A percentile compares a stretch with the other conserved stretches of the same genome.
These are phyloP conservation scores for Klebsormidium nitens DNA, from an alignment of 139 green algal species.

Conservation along the genomic window DNA sequence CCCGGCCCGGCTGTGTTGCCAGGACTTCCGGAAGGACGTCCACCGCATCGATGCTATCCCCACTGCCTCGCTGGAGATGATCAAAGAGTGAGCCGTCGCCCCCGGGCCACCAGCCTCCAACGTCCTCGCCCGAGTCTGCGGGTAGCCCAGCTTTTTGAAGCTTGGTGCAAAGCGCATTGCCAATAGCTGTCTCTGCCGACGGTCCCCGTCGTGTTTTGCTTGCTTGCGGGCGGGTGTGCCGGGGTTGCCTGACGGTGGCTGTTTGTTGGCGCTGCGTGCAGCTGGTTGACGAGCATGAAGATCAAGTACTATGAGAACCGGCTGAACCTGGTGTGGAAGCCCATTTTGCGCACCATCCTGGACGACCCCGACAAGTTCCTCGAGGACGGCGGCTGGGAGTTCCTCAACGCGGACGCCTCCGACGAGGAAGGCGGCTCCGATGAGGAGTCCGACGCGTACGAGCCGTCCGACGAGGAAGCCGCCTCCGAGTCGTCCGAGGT, in stretches of 20 bases:
- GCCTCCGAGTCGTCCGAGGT: too few species aligned
- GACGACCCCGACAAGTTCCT: constrained; percentile 84
- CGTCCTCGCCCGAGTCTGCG: too few species aligned
- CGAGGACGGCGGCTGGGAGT: constrained; percentile 89
- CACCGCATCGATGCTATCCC: constrained; percentile 86
- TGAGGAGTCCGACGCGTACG: too few species aligned
- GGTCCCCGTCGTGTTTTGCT: too few species aligned
- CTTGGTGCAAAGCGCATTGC: too few species aligned
- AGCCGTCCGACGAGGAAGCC: too few species aligned
- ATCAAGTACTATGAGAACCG: constrained; percentile 98
- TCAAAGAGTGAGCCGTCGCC: constrained; percentile 75
- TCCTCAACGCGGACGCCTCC: constrained; percentile 82
- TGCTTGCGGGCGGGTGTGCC: too few species aligned
- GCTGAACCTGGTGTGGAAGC: constrained; percentile 97
- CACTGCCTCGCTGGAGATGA: constrained; percentile 78
- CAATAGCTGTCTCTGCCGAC: too few species aligned
- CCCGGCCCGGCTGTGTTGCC: neutral
- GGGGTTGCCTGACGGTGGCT: too few species aligned
- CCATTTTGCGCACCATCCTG: constrained; percentile 90
- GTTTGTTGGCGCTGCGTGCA: neutral
- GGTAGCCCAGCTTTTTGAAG: too few species aligned
- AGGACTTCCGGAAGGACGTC: constrained; percentile 34
- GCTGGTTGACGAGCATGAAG: constrained; percentile 76
- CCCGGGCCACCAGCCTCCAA: too few species aligned
- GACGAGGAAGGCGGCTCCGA: constrained; percentile 18